Evolutionary conservation across 345 rosid species (phyloP).

Genomic region (Eucalyptus sideroxylon): DNA sequence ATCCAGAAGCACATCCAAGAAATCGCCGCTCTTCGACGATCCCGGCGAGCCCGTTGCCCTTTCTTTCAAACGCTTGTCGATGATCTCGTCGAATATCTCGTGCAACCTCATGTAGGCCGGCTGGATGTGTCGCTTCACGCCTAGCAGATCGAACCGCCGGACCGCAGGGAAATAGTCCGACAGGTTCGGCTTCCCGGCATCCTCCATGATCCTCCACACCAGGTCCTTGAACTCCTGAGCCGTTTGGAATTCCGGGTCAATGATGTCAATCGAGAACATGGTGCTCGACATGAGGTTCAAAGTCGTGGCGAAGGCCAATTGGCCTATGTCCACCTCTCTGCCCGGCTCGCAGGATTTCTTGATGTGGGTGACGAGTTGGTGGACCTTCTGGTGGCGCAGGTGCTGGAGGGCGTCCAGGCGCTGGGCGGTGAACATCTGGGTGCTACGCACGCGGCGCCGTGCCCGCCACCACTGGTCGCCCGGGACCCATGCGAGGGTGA

Average conservation of each 20-base stretch:
- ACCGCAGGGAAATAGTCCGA: conserved; percentile 25
- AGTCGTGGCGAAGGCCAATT: conserved; percentile 9
- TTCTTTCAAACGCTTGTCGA: conserved; percentile 6
- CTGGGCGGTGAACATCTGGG: too few relatives aligned
- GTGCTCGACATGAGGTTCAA: conserved; percentile 20
- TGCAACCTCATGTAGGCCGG: conserved; percentile 1
- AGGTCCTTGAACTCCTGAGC: conserved; percentile 23
- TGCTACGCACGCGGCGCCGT: too few relatives aligned
- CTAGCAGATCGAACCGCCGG: conserved; percentile 14
- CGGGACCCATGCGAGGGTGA: too few relatives aligned
- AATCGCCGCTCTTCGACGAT: background rate
- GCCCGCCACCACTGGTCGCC: too few relatives aligned
- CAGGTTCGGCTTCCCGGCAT: conserved; percentile 12
- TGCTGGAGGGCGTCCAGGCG: too few relatives aligned
- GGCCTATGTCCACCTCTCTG: conserved; percentile 4
- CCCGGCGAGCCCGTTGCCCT: background rate
- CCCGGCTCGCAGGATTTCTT: background rate
- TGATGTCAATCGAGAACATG: conserved; percentile 15
- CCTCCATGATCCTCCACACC: conserved; percentile 18
- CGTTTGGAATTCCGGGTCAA: conserved; percentile 2
- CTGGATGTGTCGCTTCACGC: conserved; percentile 6
- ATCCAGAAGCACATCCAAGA: conserved; percentile 25
- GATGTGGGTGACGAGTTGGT: conserved; percentile 12
- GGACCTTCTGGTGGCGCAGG: background rate
- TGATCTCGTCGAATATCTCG: conserved; percentile 17